phyloP scores from a whole-genome alignment of 805 yeast species.

The Metschnikowia similis region DNA sequence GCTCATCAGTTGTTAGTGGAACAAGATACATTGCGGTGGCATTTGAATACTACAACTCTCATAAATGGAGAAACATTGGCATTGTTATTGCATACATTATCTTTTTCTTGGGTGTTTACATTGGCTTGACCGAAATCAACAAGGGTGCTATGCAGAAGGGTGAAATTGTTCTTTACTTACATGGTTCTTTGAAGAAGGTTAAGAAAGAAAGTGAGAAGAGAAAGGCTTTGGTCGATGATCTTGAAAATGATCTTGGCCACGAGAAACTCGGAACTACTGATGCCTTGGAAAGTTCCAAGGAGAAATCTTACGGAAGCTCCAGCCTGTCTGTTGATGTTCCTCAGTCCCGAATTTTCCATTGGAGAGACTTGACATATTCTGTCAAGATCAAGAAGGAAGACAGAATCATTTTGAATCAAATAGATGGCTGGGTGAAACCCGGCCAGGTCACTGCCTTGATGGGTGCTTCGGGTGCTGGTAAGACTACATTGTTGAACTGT shows the following conservation, averaged over 20 bases:
- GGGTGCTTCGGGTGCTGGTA: slow-evolving; percentile 90
- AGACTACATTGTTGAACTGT: slow-evolving; percentile 70
- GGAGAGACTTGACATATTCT: slow-evolving; percentile 36
- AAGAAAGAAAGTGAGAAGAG: slow-evolving; percentile 29
- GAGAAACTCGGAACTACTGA: slow-evolving; percentile 30
- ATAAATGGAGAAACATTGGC: slow-evolving; percentile 82
- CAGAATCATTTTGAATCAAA: slow-evolving; percentile 35
- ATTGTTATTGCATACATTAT: slow-evolving; percentile 50
- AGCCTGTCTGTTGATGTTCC: slow-evolving; percentile 9
- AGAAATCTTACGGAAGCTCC: slow-evolving; percentile 10
- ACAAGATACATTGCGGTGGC: slow-evolving; percentile 47
- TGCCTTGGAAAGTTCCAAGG: slow-evolving; percentile 24
- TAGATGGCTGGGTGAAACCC: slow-evolving; percentile 69
- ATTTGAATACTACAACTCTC: slow-evolving; percentile 49
- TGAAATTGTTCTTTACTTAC: slow-evolving; percentile 28
- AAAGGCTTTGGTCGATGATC: slow-evolving; percentile 27
- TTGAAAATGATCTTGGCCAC: slow-evolving; percentile 29
- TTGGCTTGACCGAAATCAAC: slow-evolving; percentile 40
- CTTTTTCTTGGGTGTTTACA: slow-evolving; percentile 36
- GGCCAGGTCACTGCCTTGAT: slow-evolving; percentile 78
- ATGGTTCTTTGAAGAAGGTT: slow-evolving; percentile 43
- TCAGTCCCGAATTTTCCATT: slow-evolving; percentile 27
- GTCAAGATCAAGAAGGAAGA: slow-evolving; percentile 36
- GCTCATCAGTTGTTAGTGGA: slow-evolving; percentile 53
- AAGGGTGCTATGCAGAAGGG: slow-evolving; percentile 45